Evolutionary conservation across 2,329 filamentous ascomycete genomes (phyloP).

Genomic region (Rutstroemia sp.): DNA sequence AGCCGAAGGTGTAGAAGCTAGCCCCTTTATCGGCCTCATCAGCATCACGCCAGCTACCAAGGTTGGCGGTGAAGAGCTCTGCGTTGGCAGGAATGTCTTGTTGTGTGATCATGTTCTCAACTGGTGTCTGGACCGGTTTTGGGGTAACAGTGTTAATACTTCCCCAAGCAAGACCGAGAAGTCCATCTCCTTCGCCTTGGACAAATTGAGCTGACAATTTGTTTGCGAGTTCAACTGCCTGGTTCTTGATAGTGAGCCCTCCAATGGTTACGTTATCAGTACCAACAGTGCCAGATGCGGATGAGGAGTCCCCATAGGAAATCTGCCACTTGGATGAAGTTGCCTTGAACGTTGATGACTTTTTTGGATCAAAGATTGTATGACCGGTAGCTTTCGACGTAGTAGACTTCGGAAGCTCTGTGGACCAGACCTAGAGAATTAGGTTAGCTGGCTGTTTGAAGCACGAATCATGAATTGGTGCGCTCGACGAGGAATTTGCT

Average conservation of each 20-base stretch:
- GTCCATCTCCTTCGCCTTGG: conserved; percentile 50
- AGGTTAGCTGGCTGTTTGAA: conserved; percentile 8
- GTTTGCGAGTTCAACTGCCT: conserved; percentile 58
- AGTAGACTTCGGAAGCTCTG: conserved; percentile 34
- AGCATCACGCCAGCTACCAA: conserved; percentile 47
- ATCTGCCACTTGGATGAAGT: conserved; percentile 53
- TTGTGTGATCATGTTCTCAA: conserved; percentile 61
- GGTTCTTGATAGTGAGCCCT: conserved; percentile 51
- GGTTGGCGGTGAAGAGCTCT: conserved; percentile 51
- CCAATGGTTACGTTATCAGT: conserved; percentile 56
- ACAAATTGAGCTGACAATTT: conserved; percentile 51
- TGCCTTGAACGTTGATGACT: conserved; percentile 53
- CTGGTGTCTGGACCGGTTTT: conserved; percentile 49
- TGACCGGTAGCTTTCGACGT: conserved; percentile 35
- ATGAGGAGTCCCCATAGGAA: conserved; percentile 60
- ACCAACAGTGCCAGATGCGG: conserved; percentile 56
- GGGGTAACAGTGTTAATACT: conserved; percentile 56
- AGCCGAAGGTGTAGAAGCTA: conserved; percentile 69
- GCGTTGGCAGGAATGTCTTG: conserved; percentile 40
- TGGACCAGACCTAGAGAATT: conserved; percentile 44
- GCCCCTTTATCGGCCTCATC: conserved; percentile 32
- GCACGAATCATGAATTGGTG: too few relatives aligned
- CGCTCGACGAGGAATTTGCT: not conserved
- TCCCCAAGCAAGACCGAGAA: conserved; percentile 59
- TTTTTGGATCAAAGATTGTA: conserved; percentile 49